Evolutionary conservation across 2,329 filamentous ascomycete genomes (phyloP), one percentile per base, ranked within the genome.

Genomic region (Chalaropsis ovoidea): DNA sequence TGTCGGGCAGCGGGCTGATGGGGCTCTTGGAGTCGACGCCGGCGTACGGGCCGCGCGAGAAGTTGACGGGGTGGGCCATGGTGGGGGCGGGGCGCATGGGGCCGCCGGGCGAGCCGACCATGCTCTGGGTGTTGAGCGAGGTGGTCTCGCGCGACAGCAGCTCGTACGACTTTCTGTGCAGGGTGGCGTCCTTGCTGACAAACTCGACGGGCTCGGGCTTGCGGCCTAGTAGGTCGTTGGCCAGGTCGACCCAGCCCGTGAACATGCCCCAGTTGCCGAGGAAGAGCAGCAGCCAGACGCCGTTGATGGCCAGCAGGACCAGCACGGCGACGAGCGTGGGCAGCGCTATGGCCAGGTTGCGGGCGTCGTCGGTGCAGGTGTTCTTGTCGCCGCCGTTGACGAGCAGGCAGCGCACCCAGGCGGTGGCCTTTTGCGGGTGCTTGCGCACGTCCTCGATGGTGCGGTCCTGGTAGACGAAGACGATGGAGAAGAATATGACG

Each of bases 401-500:
- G 0, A 81, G 76, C n/a, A 99, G 79, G 72, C 94, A 99, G 0
- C 73, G 11, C 1, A 95, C 74, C 89, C 90, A 97, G 2, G 81
- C 79, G 43, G 76, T 68, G 1, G 86, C 83, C 31, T 83, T 80
- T 0, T 39, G 69, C 0, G 78, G 77, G 64, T 86, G 72, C 43
- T 84, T 80, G 47, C 82, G 80, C 22, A 82, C 75, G 2, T 82
- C 81, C 63, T 83, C 77, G 13, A 89, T 81, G 24, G 88, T 82
- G 70, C 87, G 87, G 75, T 95, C 89, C 72, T 96, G 83, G 73
- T 90, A 89, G 61, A 97, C 87, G 73, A 97, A 97, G 65, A 96
- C 82, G 58, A 96, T 80, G 1, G 92, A 87, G 76, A 97, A 96
- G 80, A 96, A 96, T 71, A 96, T 86, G 68, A 97, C 90, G 73